Evolutionary conservation across 2,329 filamentous ascomycete genomes (phyloP).

Genomic region (Sarocladiaceae sp.): DNA sequence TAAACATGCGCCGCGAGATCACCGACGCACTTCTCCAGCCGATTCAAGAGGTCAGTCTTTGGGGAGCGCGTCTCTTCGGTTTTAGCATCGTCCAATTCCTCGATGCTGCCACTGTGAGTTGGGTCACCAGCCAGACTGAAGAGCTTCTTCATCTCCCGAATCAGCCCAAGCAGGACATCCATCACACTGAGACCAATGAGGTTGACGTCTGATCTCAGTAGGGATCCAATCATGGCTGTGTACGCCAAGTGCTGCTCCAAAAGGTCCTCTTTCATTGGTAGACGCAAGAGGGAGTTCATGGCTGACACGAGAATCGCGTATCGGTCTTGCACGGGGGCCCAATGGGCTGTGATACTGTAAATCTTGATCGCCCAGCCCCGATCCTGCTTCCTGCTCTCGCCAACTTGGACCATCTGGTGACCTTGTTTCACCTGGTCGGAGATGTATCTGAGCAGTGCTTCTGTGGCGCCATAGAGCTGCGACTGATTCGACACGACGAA

Average conservation of each 20-base stretch:
- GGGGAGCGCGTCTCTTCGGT: neutral
- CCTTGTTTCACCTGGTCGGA: conserved; percentile 51
- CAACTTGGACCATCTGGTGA: conserved; percentile 48
- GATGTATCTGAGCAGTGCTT: conserved; percentile 71
- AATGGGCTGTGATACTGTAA: conserved; percentile 74
- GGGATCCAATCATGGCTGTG: conserved; percentile 72
- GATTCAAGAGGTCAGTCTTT: conserved; percentile 51
- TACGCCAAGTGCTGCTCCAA: conserved; percentile 72
- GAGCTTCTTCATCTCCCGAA: conserved; percentile 76
- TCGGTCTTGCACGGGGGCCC: conserved; percentile 91
- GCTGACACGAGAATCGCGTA: conserved; percentile 84
- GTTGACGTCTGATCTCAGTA: conserved; percentile 85
- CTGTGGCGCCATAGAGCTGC: conserved; percentile 76
- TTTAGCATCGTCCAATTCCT: conserved; percentile 18
- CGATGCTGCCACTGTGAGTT: conserved; percentile 25
- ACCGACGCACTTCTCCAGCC: conserved; percentile 81
- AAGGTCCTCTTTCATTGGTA: conserved; percentile 64
- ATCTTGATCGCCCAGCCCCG: conserved; percentile 78
- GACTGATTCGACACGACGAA: conserved; percentile 77
- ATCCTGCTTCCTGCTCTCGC: conserved; percentile 37
- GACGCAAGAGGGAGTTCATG: conserved; percentile 70
- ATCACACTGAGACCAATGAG: conserved; percentile 94
- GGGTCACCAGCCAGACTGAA: conserved; percentile 56
- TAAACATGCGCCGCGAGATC: conserved; percentile 91
- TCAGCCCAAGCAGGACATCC: conserved; percentile 82